Base-by-base conservation (phyloP, 805 yeast species). In the Candida khao-thaluensis region DNA sequence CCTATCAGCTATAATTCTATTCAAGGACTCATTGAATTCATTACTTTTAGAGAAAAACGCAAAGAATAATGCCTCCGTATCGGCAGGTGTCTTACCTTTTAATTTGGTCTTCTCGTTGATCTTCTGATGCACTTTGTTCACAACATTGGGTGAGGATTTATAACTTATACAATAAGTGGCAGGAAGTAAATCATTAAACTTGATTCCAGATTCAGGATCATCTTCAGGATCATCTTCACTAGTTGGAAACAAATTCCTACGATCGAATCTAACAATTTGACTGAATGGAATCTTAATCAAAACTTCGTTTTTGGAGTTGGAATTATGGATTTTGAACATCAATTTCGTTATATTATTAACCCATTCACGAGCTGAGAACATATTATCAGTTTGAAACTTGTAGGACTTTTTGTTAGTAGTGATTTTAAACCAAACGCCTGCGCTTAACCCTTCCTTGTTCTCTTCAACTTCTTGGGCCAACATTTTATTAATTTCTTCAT, bases 361-460 rank as follows among this genome's bases (percentile, higher is more conserved):
- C 98, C 98, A 91, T 12, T 81, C 75, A 42, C 85, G 72, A 0
- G 97, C 97, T 5, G 82, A 65, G 44, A 72, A 79, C 11, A 76
- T 61, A 17, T 83, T 79, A 52, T 90, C 96, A 2, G 95, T 85
- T 45, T 75, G 73, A 49, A 90, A 84, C 28, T 72, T 70, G 57
- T 81, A 81, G 0, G 76, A 71, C 46, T 77, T 74, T 21, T 72
- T 67, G 29, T 72, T 78, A 2, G 88, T 80, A 2, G 72, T 58
- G 17, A 91, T 62, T 30, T 72, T 69, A 51, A 90, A 77, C 74
- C 82, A 77, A 3, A 59, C 63, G 1, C 68, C 70, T 2, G 57
- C 51, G 17, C 47, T 55, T 4, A 54, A 41, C 17, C 47, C 42
- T 26, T 66, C 72, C 5, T 51, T 35, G 8, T 48, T 48, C 18